Base-by-base conservation (phyloP, 2,329 filamentous ascomycete species). In the Ceratocystis huliohia region DNA sequence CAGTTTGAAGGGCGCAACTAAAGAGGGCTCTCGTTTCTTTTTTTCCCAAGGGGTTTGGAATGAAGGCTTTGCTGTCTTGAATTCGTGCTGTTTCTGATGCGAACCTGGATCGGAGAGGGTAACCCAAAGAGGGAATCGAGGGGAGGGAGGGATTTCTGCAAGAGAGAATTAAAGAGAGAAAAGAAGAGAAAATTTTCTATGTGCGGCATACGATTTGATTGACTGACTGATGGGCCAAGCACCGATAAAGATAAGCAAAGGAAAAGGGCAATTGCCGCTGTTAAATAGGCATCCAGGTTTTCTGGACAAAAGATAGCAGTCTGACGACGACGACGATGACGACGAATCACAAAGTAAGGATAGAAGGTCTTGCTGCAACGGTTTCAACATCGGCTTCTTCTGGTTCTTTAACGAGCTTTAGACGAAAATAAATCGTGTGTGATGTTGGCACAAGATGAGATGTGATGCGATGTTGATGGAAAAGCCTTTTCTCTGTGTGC, bases 21-120 rank as follows among this genome's bases (percentile, higher is more conserved):
- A 28, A 30, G 48, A 53, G 48, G 56, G 30, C 30, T 30, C 56
- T 59, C 13, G 15, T 5, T 3, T 8, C 5, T 15, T 25, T 15
- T 15, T 25, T 53, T 25, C 22, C 6, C 25, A 37, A n/a, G 28
- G 15, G 13, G 28, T n/a, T 37, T 59, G 56, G 56, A 59, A 59
- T 59, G 56, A 37, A 59, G 56, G 48, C 48, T 28, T 41, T 53
- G 48, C 13, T 53, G 48, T 53, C 20, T 53, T 53, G 22, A 53
- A 53, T 10, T 53, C 48, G 20, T 28, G 48, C 25, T 28, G 48
- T 53, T 53, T 53, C 48, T 53, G 48, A 53, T 53, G 48, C 48
- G 48, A 30, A 59, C 28, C 4, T 37, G 56, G 17, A 10, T 59
- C 56, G 56, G 56, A 59, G 56, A 20, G 25, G 28, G 56, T 59